Evolutionary conservation across 495 filamentous ascomycete species (phyloP).

Genomic region (Symbiotaphrina buchneri): DNA sequence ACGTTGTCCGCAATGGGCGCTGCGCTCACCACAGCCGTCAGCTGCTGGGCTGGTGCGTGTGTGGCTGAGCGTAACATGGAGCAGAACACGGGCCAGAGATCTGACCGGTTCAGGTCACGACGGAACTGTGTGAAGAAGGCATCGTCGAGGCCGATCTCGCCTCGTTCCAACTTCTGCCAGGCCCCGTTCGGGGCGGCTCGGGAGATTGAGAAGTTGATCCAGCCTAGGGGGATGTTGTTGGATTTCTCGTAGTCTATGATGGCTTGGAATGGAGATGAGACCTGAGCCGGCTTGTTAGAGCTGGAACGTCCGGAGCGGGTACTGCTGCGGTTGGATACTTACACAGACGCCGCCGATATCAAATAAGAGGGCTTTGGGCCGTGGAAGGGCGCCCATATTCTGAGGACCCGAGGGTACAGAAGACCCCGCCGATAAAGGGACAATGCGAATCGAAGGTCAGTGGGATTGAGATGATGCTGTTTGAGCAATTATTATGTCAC

Average conservation of each 20-base stretch:
- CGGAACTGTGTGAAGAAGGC: slow-evolving; percentile 62
- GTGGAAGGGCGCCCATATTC: too few relatives aligned
- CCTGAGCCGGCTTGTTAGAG: slow-evolving; percentile 22
- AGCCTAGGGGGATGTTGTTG: slow-evolving; percentile 58
- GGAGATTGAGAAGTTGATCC: slow-evolving; percentile 79
- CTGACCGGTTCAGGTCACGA: slow-evolving; percentile 38
- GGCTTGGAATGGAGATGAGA: slow-evolving; percentile 75
- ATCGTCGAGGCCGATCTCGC: slow-evolving; percentile 46
- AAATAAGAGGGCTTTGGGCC: slow-evolving; percentile 68
- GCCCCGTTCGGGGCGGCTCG: slow-evolving; percentile 52
- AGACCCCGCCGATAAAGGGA: too few relatives aligned
- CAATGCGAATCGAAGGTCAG: too few relatives aligned
- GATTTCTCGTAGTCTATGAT: slow-evolving; percentile 73
- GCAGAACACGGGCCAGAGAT: slow-evolving; percentile 43
- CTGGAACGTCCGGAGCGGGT: background rate
- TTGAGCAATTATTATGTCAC: too few relatives aligned
- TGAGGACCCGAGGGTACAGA: too few relatives aligned
- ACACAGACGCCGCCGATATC: slow-evolving; percentile 96
- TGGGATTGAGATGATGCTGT: too few relatives aligned
- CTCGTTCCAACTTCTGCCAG: slow-evolving; percentile 70
- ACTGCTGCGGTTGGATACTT: slow-evolving; percentile 19
- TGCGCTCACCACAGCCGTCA: slow-evolving; percentile 11
- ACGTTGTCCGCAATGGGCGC: slow-evolving; percentile 7
- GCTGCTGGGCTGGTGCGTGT: slow-evolving; percentile 2
- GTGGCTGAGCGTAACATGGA: slow-evolving; percentile 9